Percentiles rank a stretch among this genome's conserved stretches.
phyloP scores from a whole-genome alignment of 1,284 basidiomycete genomes.

The Amylostereum chailletii region DNA sequence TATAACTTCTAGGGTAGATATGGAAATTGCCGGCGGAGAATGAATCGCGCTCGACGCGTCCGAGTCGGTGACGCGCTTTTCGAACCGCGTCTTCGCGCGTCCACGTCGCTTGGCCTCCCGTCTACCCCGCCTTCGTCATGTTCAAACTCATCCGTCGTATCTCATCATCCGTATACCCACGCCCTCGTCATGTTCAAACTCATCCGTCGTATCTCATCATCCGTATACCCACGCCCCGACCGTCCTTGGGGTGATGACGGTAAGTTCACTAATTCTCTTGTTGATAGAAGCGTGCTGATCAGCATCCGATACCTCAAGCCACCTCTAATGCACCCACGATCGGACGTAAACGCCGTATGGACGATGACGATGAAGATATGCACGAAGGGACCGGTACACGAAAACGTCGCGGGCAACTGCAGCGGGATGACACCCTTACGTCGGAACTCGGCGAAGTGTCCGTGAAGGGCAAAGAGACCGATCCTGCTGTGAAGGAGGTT shows the following conservation, averaged over 20 bases:
- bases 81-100: slow-evolving; percentile 4
- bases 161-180: background rate
- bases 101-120: background rate
- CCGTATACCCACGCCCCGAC: slow-evolving; percentile 62
- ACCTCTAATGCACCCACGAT: slow-evolving; percentile 66
- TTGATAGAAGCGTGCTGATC: slow-evolving; percentile 5
- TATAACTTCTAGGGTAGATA: no score
- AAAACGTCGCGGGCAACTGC: slow-evolving; percentile 21
- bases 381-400: slow-evolving; percentile 35
- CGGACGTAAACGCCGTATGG: slow-evolving; percentile 56
- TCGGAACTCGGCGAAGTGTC: slow-evolving; percentile 13
- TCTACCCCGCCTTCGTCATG: slow-evolving; percentile 30
- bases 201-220: slow-evolving; percentile 60
- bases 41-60: background rate
- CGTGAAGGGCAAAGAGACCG: slow-evolving; percentile 14
- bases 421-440: slow-evolving; percentile 9
- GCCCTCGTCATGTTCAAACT: slow-evolving; percentile 54
- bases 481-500: slow-evolving; percentile 46
- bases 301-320: slow-evolving; percentile 28
- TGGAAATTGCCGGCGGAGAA: background rate
- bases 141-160: slow-evolving; percentile 49
- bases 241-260: slow-evolving; percentile 69
- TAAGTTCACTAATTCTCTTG: slow-evolving; percentile 26
- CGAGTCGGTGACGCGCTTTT: background rate
- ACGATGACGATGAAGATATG: slow-evolving; percentile 37